phyloP scores from a whole-genome alignment of 2,329 filamentous ascomycete species.

The Rhytidhysteron rufulum region DNA sequence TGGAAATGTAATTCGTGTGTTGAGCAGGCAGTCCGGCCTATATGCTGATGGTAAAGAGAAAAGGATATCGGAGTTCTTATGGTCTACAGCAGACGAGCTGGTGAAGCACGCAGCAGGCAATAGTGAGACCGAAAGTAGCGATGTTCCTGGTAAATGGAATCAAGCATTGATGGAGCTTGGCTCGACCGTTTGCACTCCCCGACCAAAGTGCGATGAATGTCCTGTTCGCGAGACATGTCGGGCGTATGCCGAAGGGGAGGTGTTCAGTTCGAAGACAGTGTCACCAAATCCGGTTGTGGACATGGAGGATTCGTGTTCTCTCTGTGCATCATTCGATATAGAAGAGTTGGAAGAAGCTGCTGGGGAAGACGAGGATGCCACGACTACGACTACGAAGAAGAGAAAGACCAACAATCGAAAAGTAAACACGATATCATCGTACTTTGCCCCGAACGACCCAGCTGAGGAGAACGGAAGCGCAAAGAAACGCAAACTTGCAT shows the following conservation, averaged over 20 bases:
- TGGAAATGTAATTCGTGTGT: slow-evolving; percentile 59
- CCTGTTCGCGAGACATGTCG: slow-evolving; percentile 30
- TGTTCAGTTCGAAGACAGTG: slow-evolving; percentile 14
- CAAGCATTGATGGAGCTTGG: slow-evolving; percentile 65
- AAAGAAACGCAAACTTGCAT: slow-evolving; percentile 21
- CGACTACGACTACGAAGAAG: slow-evolving; percentile 18
- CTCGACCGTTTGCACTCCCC: slow-evolving; percentile 59
- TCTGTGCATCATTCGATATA: slow-evolving; percentile 25
- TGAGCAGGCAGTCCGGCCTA: slow-evolving; percentile 58
- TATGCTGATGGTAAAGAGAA: slow-evolving; percentile 56
- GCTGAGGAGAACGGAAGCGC: slow-evolving; percentile 3
- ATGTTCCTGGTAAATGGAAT: slow-evolving; percentile 58
- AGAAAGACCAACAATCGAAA: slow-evolving; percentile 10
- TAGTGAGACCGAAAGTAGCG: slow-evolving; percentile 36
- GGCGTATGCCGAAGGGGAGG: slow-evolving; percentile 28
- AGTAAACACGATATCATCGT: slow-evolving; percentile 24
- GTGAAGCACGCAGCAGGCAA: slow-evolving; percentile 48
- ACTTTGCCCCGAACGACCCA: slow-evolving; percentile 19
- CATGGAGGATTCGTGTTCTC: slow-evolving; percentile 28
- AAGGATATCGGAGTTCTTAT: slow-evolving; percentile 52
- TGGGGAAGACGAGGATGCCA: slow-evolving; percentile 5
- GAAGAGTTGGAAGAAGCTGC: slow-evolving; percentile 25
- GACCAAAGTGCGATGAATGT: slow-evolving; percentile 50
- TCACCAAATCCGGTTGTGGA: slow-evolving; percentile 11
- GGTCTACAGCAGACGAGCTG: slow-evolving; percentile 56